A percentile compares a stretch with the other conserved stretches of the same genome.
Conservation (phyloP, 345 rosid genomes). For the Combretum micranthum region DNA sequence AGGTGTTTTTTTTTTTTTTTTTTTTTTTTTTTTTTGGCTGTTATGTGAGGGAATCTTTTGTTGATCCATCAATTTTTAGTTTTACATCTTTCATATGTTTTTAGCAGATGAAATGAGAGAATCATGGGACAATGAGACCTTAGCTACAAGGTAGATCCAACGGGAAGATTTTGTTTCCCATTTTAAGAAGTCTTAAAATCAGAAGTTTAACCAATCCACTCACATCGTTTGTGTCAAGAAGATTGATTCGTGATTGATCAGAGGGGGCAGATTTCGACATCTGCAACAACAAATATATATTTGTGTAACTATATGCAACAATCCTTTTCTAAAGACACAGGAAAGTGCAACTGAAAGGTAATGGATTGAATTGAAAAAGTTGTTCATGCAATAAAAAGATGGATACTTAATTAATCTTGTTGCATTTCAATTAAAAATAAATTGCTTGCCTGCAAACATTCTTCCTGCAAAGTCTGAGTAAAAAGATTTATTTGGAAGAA, state of each 20-base stretch:
- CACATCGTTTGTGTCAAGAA: slow-evolving; percentile 91
- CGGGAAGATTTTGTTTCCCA: too few species aligned
- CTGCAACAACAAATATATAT: slow-evolving; percentile 30
- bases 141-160: not conserved
- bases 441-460: not conserved
- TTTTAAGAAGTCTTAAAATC: too few species aligned
- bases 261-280: slow-evolving; percentile 96
- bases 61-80: too few species aligned
- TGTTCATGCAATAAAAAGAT: too few species aligned
- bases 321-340: not conserved
- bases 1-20: too few species aligned
- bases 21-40: too few species aligned
- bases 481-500: not conserved
- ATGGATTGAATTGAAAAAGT: too few species aligned
- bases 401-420: not conserved
- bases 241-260: slow-evolving; percentile 90
- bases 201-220: slow-evolving; percentile 21
- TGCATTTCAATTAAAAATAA: not conserved
- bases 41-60: too few species aligned
- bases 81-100: too few species aligned
- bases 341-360: too few species aligned
- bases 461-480: not conserved
- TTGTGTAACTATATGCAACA: not conserved
- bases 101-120: too few species aligned
- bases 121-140: too few species aligned